phyloP scores from a whole-genome alignment of 129 eudicot species.

The Artemisia argyi region DNA sequence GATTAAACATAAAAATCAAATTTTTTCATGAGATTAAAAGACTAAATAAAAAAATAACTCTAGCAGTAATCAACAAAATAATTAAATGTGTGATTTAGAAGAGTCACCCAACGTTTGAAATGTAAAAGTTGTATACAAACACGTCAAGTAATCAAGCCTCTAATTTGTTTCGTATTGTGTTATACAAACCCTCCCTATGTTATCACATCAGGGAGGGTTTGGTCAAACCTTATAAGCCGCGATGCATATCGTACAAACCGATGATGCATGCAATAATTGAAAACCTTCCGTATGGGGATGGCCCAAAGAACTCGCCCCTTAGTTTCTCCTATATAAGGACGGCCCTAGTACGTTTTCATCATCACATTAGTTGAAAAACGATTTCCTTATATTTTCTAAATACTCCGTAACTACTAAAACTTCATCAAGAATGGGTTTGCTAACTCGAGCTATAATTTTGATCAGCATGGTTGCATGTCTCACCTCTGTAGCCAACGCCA shows the following conservation, averaged over 20 bases:
- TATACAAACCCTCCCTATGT: too few relatives aligned
- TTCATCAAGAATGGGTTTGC: constrained; percentile 10
- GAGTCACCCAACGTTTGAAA: constrained; percentile 2
- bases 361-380: neutral
- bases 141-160: constrained; percentile 22
- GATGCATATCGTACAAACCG: too few relatives aligned
- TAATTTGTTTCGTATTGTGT: neutral
- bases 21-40: too few relatives aligned
- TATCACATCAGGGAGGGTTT: too few relatives aligned
- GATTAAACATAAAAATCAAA: too few relatives aligned
- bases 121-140: constrained; percentile 13
- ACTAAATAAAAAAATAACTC: neutral
- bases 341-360: neutral
- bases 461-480: constrained; percentile 19
- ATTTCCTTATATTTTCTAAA: neutral
- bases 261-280: too few relatives aligned
- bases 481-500: constrained; percentile 24
- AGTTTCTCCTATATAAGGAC: constrained; percentile 9
- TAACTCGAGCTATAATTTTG: constrained; percentile 15
- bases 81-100: neutral
- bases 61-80: neutral
- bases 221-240: too few relatives aligned
- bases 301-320: too few relatives aligned
- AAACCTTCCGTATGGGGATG: too few relatives aligned
- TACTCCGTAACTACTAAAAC: neutral